Percentiles rank a stretch among this genome's conserved stretches.
phyloP scores from a whole-genome alignment of 352 stramenopile species.

The Thalassiosira ordinaria region DNA sequence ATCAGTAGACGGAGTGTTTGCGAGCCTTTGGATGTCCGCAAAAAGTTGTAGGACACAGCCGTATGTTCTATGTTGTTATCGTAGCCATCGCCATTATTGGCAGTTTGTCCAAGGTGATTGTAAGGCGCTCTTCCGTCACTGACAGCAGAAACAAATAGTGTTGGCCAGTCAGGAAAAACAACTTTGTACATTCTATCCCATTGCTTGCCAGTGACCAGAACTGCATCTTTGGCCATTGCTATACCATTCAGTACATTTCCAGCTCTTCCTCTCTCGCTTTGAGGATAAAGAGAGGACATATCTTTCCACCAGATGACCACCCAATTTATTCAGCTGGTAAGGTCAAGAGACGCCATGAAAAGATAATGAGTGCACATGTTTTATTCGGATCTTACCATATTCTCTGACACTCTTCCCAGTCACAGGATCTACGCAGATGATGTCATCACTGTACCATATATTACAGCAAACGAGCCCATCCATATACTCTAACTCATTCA shows the following conservation, averaged over 20 bases:
- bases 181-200: conserved; percentile 93
- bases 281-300: conserved; percentile 80
- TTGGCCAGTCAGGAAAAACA: conserved; percentile 54
- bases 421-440: conserved; percentile 92
- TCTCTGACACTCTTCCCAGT: conserved; percentile 89
- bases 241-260: conserved; percentile 94
- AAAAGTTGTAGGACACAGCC: conserved; percentile 39
- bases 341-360: too few relatives aligned
- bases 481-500: conserved; percentile 94
- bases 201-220: conserved; percentile 93
- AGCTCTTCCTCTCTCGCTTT: conserved; percentile 58
- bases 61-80: conserved; percentile 7
- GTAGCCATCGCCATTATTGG: background rate
- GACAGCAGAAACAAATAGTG: conserved; percentile 30
- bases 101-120: background rate
- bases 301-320: conserved; percentile 56
- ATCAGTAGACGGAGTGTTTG: conserved; percentile 21
- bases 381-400: conserved; percentile 82
- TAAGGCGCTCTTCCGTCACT: background rate
- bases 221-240: conserved; percentile 89
- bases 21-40: conserved; percentile 22
- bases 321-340: too few relatives aligned
- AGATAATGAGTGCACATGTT: background rate
- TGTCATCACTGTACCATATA: conserved; percentile 92
- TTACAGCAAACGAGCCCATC: conserved; percentile 93